phyloP scores from a whole-genome alignment of 495 filamentous ascomycete genomes.

The Sordaria brevicollis region DNA sequence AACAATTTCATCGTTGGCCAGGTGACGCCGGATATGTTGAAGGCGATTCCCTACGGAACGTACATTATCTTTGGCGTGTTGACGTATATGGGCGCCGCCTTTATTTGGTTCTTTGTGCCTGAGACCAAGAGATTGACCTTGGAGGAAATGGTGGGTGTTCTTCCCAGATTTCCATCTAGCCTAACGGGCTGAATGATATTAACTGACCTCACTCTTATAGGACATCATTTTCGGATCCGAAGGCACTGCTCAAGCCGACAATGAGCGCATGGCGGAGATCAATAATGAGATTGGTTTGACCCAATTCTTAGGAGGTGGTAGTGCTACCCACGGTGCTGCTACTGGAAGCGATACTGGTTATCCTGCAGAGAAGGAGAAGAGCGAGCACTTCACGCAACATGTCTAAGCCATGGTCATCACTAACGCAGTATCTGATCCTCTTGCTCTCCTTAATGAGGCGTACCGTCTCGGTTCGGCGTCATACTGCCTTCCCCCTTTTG shows the following conservation, averaged over 20 bases:
- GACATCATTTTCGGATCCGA: slow-evolving; percentile 69
- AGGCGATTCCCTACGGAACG: slow-evolving; percentile 60
- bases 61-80: slow-evolving; percentile 71
- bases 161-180: background rate
- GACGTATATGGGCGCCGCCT: slow-evolving; percentile 57
- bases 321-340: slow-evolving; percentile 9
- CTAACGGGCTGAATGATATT: background rate
- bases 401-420: background rate
- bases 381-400: background rate
- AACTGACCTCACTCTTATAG: slow-evolving; percentile 15
- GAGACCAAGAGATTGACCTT: slow-evolving; percentile 59
- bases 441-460: background rate
- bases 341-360: slow-evolving; percentile 12
- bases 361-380: slow-evolving; percentile 14
- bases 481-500: background rate
- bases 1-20: slow-evolving; percentile 50
- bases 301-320: slow-evolving; percentile 23
- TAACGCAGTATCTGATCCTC: background rate
- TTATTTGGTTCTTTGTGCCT: slow-evolving; percentile 64
- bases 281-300: slow-evolving; percentile 59
- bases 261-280: slow-evolving; percentile 62
- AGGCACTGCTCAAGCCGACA: slow-evolving; percentile 58
- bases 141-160: slow-evolving; percentile 42
- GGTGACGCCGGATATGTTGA: slow-evolving; percentile 69
- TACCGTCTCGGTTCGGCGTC: background rate